Evolutionary conservation across 192 early-diverging fungal species (phyloP).

Genomic region (Coemansia sp.): DNA sequence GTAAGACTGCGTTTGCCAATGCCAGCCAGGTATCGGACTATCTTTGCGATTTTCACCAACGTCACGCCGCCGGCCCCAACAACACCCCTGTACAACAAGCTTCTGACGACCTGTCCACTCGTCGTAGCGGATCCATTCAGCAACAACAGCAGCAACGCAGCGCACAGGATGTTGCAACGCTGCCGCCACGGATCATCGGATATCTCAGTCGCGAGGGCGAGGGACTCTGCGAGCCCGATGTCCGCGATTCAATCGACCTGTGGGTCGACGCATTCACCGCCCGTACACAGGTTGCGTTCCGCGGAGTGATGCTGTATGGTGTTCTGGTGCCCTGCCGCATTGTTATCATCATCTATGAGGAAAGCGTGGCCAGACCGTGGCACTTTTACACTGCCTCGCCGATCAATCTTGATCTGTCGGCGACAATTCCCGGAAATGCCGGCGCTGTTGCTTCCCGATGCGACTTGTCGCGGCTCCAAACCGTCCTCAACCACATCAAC

Average conservation of each 20-base stretch:
- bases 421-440: not conserved
- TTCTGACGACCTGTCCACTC: not conserved
- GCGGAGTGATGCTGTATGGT: constrained; percentile 24
- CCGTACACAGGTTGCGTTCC: constrained; percentile 48
- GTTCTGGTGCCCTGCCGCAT: constrained; percentile 16
- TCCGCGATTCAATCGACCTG: constrained; percentile 36
- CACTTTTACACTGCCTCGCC: constrained; percentile 47
- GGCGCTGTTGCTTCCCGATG: not conserved
- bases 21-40: constrained; percentile 26
- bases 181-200: constrained; percentile 31
- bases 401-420: constrained; percentile 42
- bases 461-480: constrained; percentile 12
- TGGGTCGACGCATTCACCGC: constrained; percentile 53
- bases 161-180: not conserved
- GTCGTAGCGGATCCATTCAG: not conserved
- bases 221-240: constrained; percentile 48
- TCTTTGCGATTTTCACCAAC: constrained; percentile 27
- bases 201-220: constrained; percentile 54
- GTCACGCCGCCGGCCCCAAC: not conserved
- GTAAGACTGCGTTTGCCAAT: constrained; percentile 40
- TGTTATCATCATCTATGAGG: constrained; percentile 41
- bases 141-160: not conserved
- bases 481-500: constrained; percentile 33
- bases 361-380: constrained; percentile 37
- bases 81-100: not conserved